Conservation (phyloP, 495 filamentous ascomycete species). For the Daldinia loculata region DNA sequence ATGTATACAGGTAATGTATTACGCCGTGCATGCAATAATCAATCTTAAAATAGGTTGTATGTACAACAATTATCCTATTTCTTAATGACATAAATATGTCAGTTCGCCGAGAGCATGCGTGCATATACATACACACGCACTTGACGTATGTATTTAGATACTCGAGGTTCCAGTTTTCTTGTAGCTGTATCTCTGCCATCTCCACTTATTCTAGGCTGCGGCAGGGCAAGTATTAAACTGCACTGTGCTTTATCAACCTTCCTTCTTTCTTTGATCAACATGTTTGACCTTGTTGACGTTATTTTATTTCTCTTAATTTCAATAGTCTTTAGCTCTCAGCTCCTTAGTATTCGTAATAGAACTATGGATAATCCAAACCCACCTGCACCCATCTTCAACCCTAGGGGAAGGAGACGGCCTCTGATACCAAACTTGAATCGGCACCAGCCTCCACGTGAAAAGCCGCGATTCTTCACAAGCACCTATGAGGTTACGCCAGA, state of each 20-base stretch:
- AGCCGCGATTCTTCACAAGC: background rate
- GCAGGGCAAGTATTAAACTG: background rate
- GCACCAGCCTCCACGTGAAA: background rate
- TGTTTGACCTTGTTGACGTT: background rate
- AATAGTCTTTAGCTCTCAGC: background rate
- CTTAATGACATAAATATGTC: background rate
- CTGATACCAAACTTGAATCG: background rate
- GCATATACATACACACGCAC: no score
- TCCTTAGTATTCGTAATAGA: background rate
- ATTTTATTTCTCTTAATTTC: background rate
- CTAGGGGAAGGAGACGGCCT: background rate
- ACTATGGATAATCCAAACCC: background rate
- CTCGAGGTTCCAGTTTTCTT: background rate
- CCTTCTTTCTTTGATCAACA: background rate
- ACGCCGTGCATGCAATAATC: background rate
- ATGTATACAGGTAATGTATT: background rate
- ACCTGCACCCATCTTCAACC: background rate
- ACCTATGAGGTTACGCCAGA: conserved; percentile 46
- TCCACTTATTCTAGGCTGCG: background rate
- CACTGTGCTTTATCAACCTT: background rate
- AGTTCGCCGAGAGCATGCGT: background rate
- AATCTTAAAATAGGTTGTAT: background rate
- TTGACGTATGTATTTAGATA: conserved; percentile 1
- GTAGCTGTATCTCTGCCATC: background rate
- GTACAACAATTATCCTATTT: background rate